Conservation (phyloP, 768 basidiomycete species). For the Suillus subaureus region DNA sequence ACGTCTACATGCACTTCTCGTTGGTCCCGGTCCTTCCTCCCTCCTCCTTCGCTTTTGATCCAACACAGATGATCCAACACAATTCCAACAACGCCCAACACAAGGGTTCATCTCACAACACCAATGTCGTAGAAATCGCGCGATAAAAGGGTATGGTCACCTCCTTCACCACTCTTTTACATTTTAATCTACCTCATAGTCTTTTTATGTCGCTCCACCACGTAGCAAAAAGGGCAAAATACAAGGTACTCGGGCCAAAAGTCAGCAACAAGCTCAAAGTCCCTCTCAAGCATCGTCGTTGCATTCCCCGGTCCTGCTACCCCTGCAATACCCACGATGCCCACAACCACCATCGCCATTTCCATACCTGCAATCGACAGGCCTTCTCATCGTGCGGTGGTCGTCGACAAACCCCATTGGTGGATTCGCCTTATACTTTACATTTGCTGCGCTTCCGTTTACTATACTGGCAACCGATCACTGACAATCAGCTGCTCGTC, state of each 20-base stretch:
- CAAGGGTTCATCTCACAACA: not conserved
- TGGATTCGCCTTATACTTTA: not conserved
- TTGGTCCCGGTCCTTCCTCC: not conserved
- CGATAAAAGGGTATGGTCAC: not conserved
- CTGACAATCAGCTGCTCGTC: not conserved
- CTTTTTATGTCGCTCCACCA: not conserved
- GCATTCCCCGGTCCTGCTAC: not conserved
- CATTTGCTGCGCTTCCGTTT: not conserved
- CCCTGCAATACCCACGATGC: too few species aligned
- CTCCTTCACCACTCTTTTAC: not conserved
- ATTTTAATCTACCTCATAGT: not conserved
- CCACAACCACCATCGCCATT: too few species aligned
- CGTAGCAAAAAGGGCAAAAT: too few species aligned
- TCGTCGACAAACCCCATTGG: not conserved
- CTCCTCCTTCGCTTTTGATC: not conserved
- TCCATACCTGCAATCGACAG: not conserved
- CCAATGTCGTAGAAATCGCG: not conserved
- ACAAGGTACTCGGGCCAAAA: not conserved
- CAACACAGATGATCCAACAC: not conserved
- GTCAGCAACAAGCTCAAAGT: not conserved
- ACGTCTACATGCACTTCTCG: not conserved
- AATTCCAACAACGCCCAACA: too few species aligned
- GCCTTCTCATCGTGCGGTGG: not conserved
- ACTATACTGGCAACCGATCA: not conserved
- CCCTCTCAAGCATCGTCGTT: not conserved